Conservation (phyloP, 345 rosid genomes). For the Arabidopsis arenosa region DNA sequence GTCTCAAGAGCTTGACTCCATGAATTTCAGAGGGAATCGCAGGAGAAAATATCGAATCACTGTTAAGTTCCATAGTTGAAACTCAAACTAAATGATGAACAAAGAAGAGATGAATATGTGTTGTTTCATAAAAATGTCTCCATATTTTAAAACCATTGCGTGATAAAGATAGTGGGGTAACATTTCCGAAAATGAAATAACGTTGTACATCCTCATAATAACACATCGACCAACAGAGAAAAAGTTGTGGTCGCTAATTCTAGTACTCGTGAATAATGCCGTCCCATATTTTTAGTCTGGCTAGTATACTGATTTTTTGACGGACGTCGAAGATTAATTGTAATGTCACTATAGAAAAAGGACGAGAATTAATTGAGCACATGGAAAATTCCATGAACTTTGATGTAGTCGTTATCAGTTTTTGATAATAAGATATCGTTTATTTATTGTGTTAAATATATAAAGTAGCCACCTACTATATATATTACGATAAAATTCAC, state of each 20-base stretch:
- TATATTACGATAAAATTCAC: no score
- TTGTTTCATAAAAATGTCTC: not conserved
- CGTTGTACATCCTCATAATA: not conserved
- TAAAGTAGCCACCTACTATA: no score
- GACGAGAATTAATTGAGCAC: no score
- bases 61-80: slow-evolving; percentile 19
- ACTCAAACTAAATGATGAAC: not conserved
- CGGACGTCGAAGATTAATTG: not conserved
- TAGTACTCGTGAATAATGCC: not conserved
- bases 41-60: slow-evolving; percentile 10
- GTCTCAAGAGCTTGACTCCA: slow-evolving; percentile 31
- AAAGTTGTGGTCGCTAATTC: not conserved
- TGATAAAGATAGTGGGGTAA: not conserved
- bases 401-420: no score
- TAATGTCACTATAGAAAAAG: no score
- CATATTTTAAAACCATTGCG: not conserved
- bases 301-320: not conserved
- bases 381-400: no score
- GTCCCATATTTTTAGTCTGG: not conserved
- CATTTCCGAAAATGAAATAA: not conserved
- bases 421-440: no score
- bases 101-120: slow-evolving; percentile 1
- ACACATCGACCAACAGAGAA: not conserved
- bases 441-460: no score
- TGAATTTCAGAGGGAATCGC: slow-evolving; percentile 18